Evolutionary conservation across 345 rosid species (phyloP).

Genomic region (Clarkia xantiana): DNA sequence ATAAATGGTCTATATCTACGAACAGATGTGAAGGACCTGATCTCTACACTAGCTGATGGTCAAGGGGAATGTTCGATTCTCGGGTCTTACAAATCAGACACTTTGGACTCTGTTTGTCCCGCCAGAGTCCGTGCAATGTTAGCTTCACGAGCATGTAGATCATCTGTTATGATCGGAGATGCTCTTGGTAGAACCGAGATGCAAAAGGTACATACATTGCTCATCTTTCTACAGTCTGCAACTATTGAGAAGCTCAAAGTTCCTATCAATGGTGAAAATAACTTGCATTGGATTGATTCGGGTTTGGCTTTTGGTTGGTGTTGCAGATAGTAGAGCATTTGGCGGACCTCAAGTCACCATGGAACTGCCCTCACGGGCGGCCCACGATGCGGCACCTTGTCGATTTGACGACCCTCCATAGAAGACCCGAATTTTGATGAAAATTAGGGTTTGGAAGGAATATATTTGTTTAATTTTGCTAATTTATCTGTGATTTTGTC

Average conservation of each 20-base stretch:
- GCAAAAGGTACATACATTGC: slow-evolving; percentile 47
- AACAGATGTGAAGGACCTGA: slow-evolving; percentile 83
- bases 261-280: no score
- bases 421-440: slow-evolving; percentile 4
- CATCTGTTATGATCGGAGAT: slow-evolving; percentile 85
- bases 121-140: slow-evolving; percentile 82
- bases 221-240: background rate
- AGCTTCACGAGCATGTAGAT: slow-evolving; percentile 87
- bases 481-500: no score
- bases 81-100: slow-evolving; percentile 63
- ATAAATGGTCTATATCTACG: background rate
- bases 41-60: slow-evolving; percentile 65
- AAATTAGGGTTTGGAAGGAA: no score
- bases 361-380: slow-evolving; percentile 98
- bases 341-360: slow-evolving; percentile 79
- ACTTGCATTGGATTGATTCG: background rate
- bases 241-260: background rate
- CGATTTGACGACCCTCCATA: slow-evolving; percentile 43
- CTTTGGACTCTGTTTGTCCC: slow-evolving; percentile 70
- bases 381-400: slow-evolving; percentile 98
- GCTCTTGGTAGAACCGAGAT: slow-evolving; percentile 72
- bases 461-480: no score
- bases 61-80: slow-evolving; percentile 71
- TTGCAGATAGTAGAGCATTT: slow-evolving; percentile 68
- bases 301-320: background rate